These are phyloP conservation scores for Penicillium turbatum DNA, from an alignment of 495 filamentous ascomycete genomes.

Conservation along the genomic window DNA sequence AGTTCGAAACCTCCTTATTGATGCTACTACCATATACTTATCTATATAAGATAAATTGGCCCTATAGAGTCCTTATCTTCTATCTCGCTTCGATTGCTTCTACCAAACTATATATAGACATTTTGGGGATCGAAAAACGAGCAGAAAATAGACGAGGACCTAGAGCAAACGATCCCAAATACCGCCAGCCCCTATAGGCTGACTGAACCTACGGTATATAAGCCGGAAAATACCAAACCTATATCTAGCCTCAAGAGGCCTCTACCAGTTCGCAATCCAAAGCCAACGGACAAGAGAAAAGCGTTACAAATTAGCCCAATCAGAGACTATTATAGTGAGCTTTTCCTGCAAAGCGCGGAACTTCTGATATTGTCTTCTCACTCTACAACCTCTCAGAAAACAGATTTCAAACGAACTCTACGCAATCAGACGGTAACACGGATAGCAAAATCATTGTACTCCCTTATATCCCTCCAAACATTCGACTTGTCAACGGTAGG, in stretches of 20 bases:
- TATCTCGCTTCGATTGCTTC: not conserved
- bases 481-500: not conserved
- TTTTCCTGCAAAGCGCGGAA: not conserved
- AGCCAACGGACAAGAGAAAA: not conserved
- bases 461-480: not conserved
- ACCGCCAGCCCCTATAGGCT: not conserved
- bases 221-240: not conserved
- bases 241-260: not conserved
- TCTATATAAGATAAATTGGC: not conserved
- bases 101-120: not conserved
- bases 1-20: not conserved
- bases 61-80: not conserved
- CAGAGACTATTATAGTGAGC: not conserved
- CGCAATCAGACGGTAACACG: not conserved
- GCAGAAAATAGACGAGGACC: not conserved
- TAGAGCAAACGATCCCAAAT: not conserved
- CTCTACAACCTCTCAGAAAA: not conserved
- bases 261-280: not conserved
- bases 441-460: not conserved
- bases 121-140: not conserved
- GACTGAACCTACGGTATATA: not conserved
- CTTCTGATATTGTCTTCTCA: not conserved
- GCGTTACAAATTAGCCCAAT: not conserved
- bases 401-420: not conserved
- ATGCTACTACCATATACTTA: not conserved